Evolutionary conservation across 768 basidiomycete genomes (phyloP), one percentile per base, ranked within the genome.

Genomic region (Phylloporus sp.): DNA sequence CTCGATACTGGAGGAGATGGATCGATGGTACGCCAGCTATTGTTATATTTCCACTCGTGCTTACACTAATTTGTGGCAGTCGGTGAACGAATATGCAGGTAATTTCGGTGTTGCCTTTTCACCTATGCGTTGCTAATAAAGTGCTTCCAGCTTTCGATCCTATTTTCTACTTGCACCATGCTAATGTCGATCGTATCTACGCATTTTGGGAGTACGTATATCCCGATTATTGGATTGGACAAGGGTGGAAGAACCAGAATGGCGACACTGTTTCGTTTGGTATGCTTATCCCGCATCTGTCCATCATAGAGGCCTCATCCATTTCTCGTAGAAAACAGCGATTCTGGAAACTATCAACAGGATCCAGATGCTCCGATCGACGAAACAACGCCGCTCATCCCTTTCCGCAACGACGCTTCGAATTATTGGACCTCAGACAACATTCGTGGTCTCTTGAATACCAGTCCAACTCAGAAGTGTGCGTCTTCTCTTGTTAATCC

Each of bases 181-280:
- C 45, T 29, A 61, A 62, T 18, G 46, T 61, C 8, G 60, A 61
- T 15, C 59, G 59, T 12, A 23, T 61, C 16, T 58, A 55, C 7
- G 56, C 59, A 3, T 55, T 61, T 27, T 61, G 59, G 60, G 60
- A 61, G 46, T 61, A 62, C 27, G 11, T 62, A 18, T 61, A 61
- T 24, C 50, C 60, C 3, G 2, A 55, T 1, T 59, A 61, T 40
- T 62, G 60, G 59, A 52, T 60, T 0, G 50, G 4, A 18, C 22
- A 22, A 0, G 59, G 59, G 20, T 60, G 59, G 59, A 54, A 49
- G 41, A 26, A 45, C 27, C 11, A 13, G n/a, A 6, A 50, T 6
- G 56, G 60, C 18, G 20, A 48, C 1, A 45, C 2, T 5, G 4
- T 24, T 2, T 39, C 53, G 5, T 61, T 59, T 16, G 12, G 60